Base-by-base conservation (phyloP, 139 green algal genomes). In the Deuterostichococcus epilithicus region DNA sequence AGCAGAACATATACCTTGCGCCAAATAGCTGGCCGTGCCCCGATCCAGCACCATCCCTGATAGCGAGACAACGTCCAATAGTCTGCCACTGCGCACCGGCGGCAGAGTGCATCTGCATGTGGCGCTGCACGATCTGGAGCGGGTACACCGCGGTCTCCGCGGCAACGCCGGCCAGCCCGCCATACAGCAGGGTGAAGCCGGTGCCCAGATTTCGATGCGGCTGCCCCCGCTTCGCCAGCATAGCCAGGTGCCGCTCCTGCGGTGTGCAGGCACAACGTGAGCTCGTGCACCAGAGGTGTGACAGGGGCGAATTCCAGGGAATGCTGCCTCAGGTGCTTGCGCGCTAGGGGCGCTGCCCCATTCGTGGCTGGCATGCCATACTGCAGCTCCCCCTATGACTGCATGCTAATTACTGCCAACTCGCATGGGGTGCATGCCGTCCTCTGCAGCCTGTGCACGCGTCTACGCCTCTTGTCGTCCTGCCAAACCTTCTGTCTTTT, bases 71-170 rank as follows among this genome's bases (percentile, higher is more conserved):
- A 60, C 45, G 45, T 60, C 15, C n/a, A n/a, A n/a, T n/a, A n/a
- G 18, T 60, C 45, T 60, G 45, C 45, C 45, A 60, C 15, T 13
- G 35, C 45, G 45, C 37, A 77, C 32, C 59, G 22, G 23, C 67
- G 18, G 32, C 15, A 65, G 22, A 36, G 71, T 87, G 72, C 44
- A 96, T 69, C 86, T 95, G 91, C 80, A 95, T 88, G 34, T 91
- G 80, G 23, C 91, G 78, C 44, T 93, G 80, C 4, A 95, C 81
- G 8, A 89, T 85, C 68, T 93, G 87, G 47, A 94, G 72, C 5
- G 91, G 91, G 73, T 94, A 96, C 39, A 90, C 81, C 3, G 86
- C 72, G 1, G 81, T 36, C 83, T 96, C 91, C 5, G 85, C 82
- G 26, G 74, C 77, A 3, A 77, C 78, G 15, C 90, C 90, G 26